Percentiles rank a stretch among this genome's conserved stretches.
These are phyloP conservation scores for Suillus decipiens DNA, from an alignment of 768 basidiomycete species.

Conservation along the genomic window DNA sequence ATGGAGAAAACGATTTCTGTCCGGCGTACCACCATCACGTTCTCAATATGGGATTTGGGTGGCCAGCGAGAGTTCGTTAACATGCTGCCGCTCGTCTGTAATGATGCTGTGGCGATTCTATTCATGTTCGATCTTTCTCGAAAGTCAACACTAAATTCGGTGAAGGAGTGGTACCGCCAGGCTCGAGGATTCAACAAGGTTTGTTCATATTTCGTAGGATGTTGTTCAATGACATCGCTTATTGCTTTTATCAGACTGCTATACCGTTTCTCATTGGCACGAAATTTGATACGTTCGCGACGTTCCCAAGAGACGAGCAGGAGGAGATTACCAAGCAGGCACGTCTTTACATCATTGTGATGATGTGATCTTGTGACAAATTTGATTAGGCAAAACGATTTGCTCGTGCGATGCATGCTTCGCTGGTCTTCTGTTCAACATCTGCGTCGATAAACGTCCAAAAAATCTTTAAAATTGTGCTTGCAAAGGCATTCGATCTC, in stretches of 20 bases:
- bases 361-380: conserved; percentile 13
- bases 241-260: conserved; percentile 66
- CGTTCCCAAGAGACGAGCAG: conserved; percentile 96
- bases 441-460: conserved; percentile 99
- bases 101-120: conserved; percentile 98
- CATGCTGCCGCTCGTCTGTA: conserved; percentile 97
- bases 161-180: conserved; percentile 99
- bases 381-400: conserved; percentile 86
- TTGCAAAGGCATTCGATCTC: conserved; percentile 96
- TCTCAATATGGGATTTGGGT: conserved; percentile 98
- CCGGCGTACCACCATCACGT: conserved; percentile 97
- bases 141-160: conserved; percentile 96
- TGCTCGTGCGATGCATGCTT: conserved; percentile 98
- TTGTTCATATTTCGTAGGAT: conserved; percentile 21
- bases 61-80: conserved; percentile 99
- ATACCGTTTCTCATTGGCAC: conserved; percentile 99
- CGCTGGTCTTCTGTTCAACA: conserved; percentile 99
- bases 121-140: conserved; percentile 99
- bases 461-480: conserved; percentile 98
- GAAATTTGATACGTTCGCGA: conserved; percentile 96
- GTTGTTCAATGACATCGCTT: conserved; percentile 13
- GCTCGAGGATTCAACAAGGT: conserved; percentile 99
- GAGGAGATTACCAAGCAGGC: conserved; percentile 99
- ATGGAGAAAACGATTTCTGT: conserved; percentile 99
- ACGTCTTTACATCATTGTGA: conserved; percentile 20